Evolutionary conservation across 1,284 basidiomycete genomes (phyloP), one percentile per base, ranked within the genome.

Genomic region (Grifola frondosa): DNA sequence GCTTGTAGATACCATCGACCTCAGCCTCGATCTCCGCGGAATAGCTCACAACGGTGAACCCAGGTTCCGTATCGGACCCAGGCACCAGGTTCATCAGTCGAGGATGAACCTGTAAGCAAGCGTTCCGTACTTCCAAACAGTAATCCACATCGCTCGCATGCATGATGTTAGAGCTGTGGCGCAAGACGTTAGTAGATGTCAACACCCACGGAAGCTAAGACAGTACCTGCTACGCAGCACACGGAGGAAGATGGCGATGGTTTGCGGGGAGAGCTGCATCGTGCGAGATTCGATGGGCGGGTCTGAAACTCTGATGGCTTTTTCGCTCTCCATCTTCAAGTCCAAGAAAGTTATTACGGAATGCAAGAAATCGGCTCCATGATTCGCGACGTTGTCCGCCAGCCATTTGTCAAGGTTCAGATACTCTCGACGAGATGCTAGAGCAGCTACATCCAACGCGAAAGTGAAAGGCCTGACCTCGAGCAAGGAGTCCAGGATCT

Each of bases 321-420:
- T 90, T 67, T 97, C 94, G 53, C 84, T 87, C 43, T 89, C 85
- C 77, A 95, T 91, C 68, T 97, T 97, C 70, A 89, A 75, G 56
- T 93, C 88, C 48, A 97, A 69, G 68, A 97, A 97, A 24, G 83
- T 77, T 48, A 97, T 84, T 48, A 95, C 82, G 12, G 90, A 84
- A 45, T 88, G 84, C 32, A 97, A 76, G 59, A 98, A 97, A 49
- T 92, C 90, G 29, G 79, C 78, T 3, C 91, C 91, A 53, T 94
- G 88, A 32, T 74, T 69, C 12, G 81, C 72, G 30, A 97, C 88
- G 56, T 91, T 88, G 63, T 94, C 90, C 28, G 89, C 83, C 5
- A 99, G 75, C 95, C 95, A 99, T 65, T 96, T 92, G 67, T 97
- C 95, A 37, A 99, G 76, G 58, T 98, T 94, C 57, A 99, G 76